Conservation (phyloP, 768 basidiomycete genomes). For the Pseudohyphozyma bogoriensis region DNA sequence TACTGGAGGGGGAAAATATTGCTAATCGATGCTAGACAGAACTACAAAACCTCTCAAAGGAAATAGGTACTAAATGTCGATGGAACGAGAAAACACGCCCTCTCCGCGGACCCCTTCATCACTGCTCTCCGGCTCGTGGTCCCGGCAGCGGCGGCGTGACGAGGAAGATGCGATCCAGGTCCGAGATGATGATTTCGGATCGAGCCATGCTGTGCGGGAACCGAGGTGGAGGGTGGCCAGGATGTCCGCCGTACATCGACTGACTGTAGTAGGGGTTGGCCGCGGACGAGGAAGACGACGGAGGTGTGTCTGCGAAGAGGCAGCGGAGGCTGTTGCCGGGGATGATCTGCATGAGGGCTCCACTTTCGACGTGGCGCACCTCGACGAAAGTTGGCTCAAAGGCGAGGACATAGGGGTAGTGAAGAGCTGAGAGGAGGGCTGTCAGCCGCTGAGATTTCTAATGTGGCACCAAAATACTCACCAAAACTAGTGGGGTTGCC, state of each 20-base stretch:
- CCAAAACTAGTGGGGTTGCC: constrained; percentile 88
- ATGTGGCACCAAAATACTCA: constrained; percentile 41
- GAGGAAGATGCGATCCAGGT: constrained; percentile 9
- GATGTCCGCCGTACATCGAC: not conserved
- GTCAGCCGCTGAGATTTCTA: not conserved
- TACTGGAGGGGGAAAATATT: no score
- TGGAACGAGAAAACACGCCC: not conserved
- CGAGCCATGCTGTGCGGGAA: not conserved
- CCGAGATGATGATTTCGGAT: not conserved
- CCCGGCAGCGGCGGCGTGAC: not conserved
- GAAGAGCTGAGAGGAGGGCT: constrained; percentile 59
- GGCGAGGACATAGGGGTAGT: constrained; percentile 91
- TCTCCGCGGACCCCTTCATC: not conserved
- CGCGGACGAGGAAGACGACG: constrained; percentile 61
- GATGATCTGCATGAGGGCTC: constrained; percentile 78
- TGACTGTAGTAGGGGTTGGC: constrained; percentile 11
- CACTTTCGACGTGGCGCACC: constrained; percentile 88
- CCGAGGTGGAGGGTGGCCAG: not conserved
- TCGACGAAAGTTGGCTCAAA: constrained; percentile 96
- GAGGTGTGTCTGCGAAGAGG: constrained; percentile 86
- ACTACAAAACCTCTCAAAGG: not conserved
- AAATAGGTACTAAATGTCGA: not conserved
- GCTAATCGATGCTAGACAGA: not conserved
- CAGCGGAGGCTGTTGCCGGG: constrained; percentile 57
- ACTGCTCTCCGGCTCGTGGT: not conserved